These are phyloP conservation scores for Penicillium diatomitis DNA, from an alignment of 495 filamentous ascomycete species.

Conservation along the genomic window DNA sequence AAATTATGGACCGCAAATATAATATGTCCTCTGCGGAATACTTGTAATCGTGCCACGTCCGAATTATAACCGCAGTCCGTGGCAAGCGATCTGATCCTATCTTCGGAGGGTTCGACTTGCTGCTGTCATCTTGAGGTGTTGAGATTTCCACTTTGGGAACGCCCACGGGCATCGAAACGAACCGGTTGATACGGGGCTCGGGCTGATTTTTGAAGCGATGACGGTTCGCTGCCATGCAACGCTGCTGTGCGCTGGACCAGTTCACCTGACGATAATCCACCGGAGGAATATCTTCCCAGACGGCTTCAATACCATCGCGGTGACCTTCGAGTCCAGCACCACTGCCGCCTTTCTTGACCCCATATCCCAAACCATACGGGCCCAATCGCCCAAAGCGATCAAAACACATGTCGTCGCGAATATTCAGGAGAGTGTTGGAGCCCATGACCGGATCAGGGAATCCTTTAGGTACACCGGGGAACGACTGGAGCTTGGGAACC, in stretches of 20 bases:
- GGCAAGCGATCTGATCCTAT: constrained; percentile 31
- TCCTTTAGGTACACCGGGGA: constrained; percentile 63
- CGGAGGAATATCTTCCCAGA: constrained; percentile 59
- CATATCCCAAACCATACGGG: constrained; percentile 85
- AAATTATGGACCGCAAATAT: constrained; percentile 49
- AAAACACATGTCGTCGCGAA: constrained; percentile 86
- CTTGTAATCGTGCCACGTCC: constrained; percentile 54
- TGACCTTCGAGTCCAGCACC: constrained; percentile 77
- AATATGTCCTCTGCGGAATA: constrained; percentile 45
- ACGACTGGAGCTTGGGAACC: constrained; percentile 60
- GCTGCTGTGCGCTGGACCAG: constrained; percentile 67
- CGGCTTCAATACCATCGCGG: constrained; percentile 58
- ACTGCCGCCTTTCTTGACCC: constrained; percentile 61
- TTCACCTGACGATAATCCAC: constrained; percentile 65
- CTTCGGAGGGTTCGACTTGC: constrained; percentile 4
- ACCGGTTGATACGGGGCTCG: constrained; percentile 33
- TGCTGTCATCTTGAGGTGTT: constrained; percentile 3
- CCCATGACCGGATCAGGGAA: constrained; percentile 79
- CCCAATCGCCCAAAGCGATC: constrained; percentile 84
- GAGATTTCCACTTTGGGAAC: constrained; percentile 13
- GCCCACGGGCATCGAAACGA: constrained; percentile 37
- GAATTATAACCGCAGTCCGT: constrained; percentile 51
- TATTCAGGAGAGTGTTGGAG: constrained; percentile 67
- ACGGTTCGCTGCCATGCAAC: constrained; percentile 60
- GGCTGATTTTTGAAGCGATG: constrained; percentile 53